Evolutionary conservation across 1,284 basidiomycete species (phyloP).

Genomic region (Ceratobasidium sp.): DNA sequence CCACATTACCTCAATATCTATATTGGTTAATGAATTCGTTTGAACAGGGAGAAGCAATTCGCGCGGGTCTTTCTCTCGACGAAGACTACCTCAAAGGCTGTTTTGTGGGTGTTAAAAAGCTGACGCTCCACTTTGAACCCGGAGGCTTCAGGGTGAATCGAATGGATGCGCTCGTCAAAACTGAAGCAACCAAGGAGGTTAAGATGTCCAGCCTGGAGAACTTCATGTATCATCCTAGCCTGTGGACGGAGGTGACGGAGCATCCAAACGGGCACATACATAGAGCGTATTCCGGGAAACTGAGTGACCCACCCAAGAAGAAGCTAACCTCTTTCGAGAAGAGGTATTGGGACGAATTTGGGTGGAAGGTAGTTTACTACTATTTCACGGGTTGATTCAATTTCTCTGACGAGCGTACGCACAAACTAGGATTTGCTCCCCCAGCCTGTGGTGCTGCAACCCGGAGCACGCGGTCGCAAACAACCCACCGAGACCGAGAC

Average conservation of each 20-base stretch:
- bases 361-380: conserved; percentile 4
- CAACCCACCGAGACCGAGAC: too few species aligned
- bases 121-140: conserved; percentile 8
- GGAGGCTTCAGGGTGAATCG: conserved; percentile 7
- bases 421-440: neutral
- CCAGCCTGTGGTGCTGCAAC: neutral
- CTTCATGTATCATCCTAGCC: conserved; percentile 13
- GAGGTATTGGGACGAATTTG: conserved; percentile 1
- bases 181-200: too few species aligned
- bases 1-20: neutral
- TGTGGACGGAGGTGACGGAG: conserved; percentile 10
- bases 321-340: neutral
- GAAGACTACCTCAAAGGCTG: neutral
- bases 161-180: neutral
- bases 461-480: too few species aligned
- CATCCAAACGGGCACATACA: conserved; percentile 1
- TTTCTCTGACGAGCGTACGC: neutral
- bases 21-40: neutral
- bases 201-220: neutral
- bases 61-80: neutral
- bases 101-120: conserved; percentile 1
- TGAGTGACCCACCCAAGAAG: neutral
- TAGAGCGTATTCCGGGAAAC: neutral
- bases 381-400: neutral
- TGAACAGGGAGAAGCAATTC: conserved; percentile 1